Evolutionary conservation across 495 filamentous ascomycete genomes (phyloP).

Genomic region (Aspergillus biplanus): DNA sequence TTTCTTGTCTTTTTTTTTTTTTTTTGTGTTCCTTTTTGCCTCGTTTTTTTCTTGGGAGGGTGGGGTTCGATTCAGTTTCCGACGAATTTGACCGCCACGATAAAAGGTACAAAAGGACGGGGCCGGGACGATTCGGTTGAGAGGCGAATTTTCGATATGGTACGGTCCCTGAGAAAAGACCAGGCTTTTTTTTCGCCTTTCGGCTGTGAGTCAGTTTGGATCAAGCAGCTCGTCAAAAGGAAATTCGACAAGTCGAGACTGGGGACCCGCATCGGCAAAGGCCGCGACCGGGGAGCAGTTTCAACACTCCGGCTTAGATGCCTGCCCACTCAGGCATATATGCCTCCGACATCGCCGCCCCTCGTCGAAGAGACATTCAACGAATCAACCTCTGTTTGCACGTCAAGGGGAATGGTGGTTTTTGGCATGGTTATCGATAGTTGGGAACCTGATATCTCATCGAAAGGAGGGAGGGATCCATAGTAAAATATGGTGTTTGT

Average conservation of each 20-base stretch:
- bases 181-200: not conserved
- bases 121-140: not conserved
- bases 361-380: not conserved
- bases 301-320: not conserved
- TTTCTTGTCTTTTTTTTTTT: no score
- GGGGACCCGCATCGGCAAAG: not conserved
- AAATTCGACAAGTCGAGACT: not conserved
- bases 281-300: not conserved
- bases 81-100: not conserved
- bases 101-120: not conserved
- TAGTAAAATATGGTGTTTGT: not conserved
- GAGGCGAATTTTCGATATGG: not conserved
- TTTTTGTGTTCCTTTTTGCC: no score
- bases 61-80: not conserved
- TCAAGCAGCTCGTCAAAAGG: not conserved
- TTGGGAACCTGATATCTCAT: not conserved
- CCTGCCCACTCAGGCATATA: not conserved
- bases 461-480: not conserved
- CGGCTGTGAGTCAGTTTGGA: not conserved
- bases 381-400: not conserved
- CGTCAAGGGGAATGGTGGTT: not conserved
- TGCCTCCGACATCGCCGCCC: not conserved
- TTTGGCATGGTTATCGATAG: no score
- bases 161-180: not conserved
- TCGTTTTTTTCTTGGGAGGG: not conserved